A percentile compares a stretch with the other conserved stretches of the same genome.
Conservation (phyloP, 257 asterid species). For the Nicotiana sylvestris region DNA sequence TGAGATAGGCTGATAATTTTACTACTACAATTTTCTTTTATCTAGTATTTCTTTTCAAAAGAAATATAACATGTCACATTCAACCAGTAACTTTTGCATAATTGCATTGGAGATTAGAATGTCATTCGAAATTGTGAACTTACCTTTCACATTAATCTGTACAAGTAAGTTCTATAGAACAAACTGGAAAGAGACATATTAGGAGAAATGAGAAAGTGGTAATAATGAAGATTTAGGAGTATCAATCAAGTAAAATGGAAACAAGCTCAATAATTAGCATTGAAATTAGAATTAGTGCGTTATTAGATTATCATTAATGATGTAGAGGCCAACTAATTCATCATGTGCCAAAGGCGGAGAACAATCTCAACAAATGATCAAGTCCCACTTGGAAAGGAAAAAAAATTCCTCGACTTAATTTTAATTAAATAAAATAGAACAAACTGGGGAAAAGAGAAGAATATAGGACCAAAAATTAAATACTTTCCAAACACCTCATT, state of each 20-base stretch:
- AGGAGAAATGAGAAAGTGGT: neutral
- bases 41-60: neutral
- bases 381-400: neutral
- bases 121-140: neutral
- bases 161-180: neutral
- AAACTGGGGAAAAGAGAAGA: no score
- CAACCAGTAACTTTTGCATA: neutral
- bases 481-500: no score
- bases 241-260: neutral
- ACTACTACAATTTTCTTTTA: neutral
- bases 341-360: neutral
- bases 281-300: neutral
- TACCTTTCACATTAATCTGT: neutral
- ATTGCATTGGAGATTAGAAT: neutral
- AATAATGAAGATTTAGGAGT: constrained; percentile 6
- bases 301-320: neutral
- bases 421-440: no score
- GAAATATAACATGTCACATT: neutral
- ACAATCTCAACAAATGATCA: neutral
- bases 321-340: neutral
- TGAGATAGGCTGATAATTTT: neutral
- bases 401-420: neutral
- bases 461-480: no score
- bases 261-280: neutral
- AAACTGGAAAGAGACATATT: neutral